phyloP scores from a whole-genome alignment of 352 stramenopile genomes.

The Phytophthora niederhauseri region DNA sequence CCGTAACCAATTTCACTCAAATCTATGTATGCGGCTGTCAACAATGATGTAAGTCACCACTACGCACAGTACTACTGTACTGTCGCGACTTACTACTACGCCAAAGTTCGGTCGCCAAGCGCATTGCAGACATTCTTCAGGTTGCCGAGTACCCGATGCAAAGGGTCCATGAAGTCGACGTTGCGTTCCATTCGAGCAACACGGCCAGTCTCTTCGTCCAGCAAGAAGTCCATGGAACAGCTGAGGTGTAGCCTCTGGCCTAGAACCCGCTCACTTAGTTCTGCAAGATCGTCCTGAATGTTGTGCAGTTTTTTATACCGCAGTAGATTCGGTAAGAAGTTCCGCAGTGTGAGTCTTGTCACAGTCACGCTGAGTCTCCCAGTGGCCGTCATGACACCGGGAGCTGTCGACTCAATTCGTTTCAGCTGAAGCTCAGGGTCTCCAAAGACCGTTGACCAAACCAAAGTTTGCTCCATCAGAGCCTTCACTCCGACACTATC shows the following conservation, averaged over 20 bases:
- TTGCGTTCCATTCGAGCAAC: neutral
- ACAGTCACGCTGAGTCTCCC: conserved; percentile 26
- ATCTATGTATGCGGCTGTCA: too few species aligned
- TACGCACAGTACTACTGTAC: too few species aligned
- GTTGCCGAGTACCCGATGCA: neutral
- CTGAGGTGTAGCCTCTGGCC: neutral
- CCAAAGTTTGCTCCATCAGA: conserved; percentile 22
- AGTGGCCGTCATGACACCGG: conserved; percentile 20
- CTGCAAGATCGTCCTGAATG: neutral
- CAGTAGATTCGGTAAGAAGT: conserved; percentile 4
- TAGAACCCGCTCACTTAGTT: neutral
- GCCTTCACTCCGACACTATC: conserved; percentile 8
- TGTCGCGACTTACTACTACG: too few species aligned
- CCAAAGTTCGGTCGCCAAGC: too few species aligned
- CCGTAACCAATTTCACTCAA: too few species aligned
- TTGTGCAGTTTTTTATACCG: neutral
- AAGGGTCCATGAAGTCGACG: neutral
- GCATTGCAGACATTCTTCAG: too few species aligned
- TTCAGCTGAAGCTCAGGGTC: conserved; percentile 17
- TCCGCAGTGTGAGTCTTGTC: conserved; percentile 21
- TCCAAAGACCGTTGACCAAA: conserved; percentile 25
- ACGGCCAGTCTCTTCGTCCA: neutral
- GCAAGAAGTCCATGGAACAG: neutral
- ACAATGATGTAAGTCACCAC: too few species aligned
- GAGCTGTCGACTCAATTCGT: conserved; percentile 15